Conservation (phyloP, 208 protist species). For the Wallacemonas rigidus region DNA sequence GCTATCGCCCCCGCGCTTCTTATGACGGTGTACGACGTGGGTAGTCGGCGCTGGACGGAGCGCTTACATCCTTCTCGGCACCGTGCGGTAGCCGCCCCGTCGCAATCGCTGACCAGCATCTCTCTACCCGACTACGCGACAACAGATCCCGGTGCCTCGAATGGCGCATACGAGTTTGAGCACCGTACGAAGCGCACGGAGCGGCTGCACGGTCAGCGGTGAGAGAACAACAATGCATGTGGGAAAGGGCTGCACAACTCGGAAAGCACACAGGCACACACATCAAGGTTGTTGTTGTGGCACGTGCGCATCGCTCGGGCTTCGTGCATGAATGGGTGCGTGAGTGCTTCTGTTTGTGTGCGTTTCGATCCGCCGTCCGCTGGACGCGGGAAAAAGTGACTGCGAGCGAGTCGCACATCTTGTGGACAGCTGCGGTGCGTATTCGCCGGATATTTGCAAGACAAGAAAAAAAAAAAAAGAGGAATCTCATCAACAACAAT, state of each 20-base stretch:
- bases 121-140: conserved; percentile 27
- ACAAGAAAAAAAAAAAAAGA: no score
- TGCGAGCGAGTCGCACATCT: no score
- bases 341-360: no score
- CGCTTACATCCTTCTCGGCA: conserved; percentile 50
- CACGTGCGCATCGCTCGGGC: no score
- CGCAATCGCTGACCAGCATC: conserved; percentile 50
- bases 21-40: conserved; percentile 65
- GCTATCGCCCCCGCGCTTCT: conserved; percentile 70
- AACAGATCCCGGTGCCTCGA: conserved; percentile 11
- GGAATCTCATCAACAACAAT: no score
- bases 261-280: not conserved
- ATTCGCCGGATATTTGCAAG: no score
- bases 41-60: conserved; percentile 65
- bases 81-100: conserved; percentile 30
- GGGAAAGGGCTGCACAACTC: not conserved
- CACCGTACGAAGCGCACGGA: conserved; percentile 7
- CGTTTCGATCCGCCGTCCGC: no score
- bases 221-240: not conserved
- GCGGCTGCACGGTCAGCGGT: not conserved
- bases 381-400: no score
- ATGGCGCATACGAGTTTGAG: conserved; percentile 61
- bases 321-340: no score
- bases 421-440: no score
- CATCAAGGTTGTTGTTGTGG: not conserved